Evolutionary conservation across 1,284 basidiomycete species (phyloP), one percentile per base, ranked within the genome.

Genomic region (Malassezia furfur): DNA sequence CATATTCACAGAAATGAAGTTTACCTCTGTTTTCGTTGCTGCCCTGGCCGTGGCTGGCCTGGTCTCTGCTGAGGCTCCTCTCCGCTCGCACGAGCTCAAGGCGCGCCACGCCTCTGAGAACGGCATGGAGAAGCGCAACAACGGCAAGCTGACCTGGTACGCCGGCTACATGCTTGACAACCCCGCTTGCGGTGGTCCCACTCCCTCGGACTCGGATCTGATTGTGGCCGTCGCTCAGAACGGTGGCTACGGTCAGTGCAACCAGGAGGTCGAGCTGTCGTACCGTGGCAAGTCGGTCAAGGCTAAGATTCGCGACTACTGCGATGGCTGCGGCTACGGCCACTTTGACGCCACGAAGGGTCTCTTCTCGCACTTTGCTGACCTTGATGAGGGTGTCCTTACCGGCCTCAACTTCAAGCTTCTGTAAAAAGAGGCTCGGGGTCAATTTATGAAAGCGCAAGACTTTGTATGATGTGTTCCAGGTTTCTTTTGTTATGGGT

Each of bases 171-270:
- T 72, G 56, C 61, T 73, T 14, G 25, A 57, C 32, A 54, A 63
- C 50, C 70, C 70, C 1, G 67, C 69, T 15, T 72, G 70, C 54
- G 69, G 69, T 31, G 70, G 70, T 9, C n/a, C 55, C 1, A 59
- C 60, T 7, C 70, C 70, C 5, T 52, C 31, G 15, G 67, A 70
- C 54, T 30, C 59, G 22, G 62, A 62, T n/a, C 36, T 59, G 19
- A 48, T 72, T 8, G 69, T 61, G 8, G 70, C 70, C 19, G 69
- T 72, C 15, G 60, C 63, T 32, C 21, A 63, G 50, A 52, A 64
- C 48, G 62, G 57, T 1, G 66, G 66, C 11, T 68, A 66, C 46
- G 53, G 54, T 35, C 56, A 60, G 17, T 73, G 70, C 52, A 67
- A 67, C 40, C 69, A 73, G 40, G 58, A 55, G 5, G 63, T 71